Evolutionary conservation across 805 yeast genomes (phyloP).

Genomic region (Hanseniaspora vineae): DNA sequence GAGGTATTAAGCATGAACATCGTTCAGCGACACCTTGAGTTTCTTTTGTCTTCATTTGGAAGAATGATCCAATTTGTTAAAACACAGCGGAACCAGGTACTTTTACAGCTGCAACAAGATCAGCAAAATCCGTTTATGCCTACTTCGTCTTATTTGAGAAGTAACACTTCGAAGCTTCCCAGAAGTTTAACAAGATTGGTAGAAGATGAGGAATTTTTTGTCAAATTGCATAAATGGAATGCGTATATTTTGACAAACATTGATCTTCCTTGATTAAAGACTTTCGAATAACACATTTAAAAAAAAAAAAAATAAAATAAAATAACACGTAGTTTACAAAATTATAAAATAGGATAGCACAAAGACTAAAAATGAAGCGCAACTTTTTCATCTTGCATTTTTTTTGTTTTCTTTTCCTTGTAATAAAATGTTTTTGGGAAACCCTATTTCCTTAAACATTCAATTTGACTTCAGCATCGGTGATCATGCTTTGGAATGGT

Average conservation of each 20-base stretch:
- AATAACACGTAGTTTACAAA: too few relatives aligned
- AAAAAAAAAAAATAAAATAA: too few relatives aligned
- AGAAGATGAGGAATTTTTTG: conserved; percentile 40
- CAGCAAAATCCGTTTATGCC: conserved; percentile 20
- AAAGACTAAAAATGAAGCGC: too few relatives aligned
- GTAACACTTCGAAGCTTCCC: conserved; percentile 41
- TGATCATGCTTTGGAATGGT: conserved; percentile 47
- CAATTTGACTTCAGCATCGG: conserved; percentile 59
- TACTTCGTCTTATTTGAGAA: conserved; percentile 35
- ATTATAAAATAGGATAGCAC: too few relatives aligned
- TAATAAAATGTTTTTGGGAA: not conserved
- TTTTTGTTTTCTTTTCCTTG: not conserved
- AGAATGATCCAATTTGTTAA: conserved; percentile 30
- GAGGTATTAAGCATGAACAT: conserved; percentile 17
- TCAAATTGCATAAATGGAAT: conserved; percentile 50
- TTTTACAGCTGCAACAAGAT: conserved; percentile 16
- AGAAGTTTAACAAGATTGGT: conserved; percentile 41
- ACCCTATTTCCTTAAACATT: conserved; percentile 41
- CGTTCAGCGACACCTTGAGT: conserved; percentile 42
- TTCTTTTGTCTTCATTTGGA: conserved; percentile 29
- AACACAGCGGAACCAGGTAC: conserved; percentile 17
- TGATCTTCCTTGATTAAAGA: not conserved
- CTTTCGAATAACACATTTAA: not conserved
- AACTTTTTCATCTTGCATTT: not conserved
- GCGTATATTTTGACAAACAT: conserved; percentile 30